Evolutionary conservation across 352 stramenopile species (phyloP).

Genomic region (Pythium rishiriense): DNA sequence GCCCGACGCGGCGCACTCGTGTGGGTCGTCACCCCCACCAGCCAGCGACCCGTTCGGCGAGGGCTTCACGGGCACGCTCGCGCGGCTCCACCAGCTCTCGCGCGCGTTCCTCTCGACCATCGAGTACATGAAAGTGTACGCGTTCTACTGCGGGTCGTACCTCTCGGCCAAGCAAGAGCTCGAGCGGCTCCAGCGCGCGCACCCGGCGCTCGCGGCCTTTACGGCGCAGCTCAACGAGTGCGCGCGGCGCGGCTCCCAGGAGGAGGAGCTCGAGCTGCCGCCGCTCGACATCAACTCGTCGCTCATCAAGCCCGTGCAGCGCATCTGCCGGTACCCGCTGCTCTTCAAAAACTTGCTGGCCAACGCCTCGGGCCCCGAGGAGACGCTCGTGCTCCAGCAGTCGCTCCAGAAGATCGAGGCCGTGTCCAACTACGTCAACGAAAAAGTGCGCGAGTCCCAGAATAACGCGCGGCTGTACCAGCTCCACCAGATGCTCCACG

Average conservation of each 20-base stretch:
- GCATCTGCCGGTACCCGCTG: constrained; percentile 68
- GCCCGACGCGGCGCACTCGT: neutral
- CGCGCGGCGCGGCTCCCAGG: constrained; percentile 18
- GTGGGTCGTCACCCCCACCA: neutral
- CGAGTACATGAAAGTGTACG: constrained; percentile 75
- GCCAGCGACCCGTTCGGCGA: constrained; percentile 19
- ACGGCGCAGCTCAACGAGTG: constrained; percentile 29
- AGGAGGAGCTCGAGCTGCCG: constrained; percentile 7
- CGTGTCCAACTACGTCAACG: constrained; percentile 61
- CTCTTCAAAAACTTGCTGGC: constrained; percentile 51
- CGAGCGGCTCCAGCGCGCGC: constrained; percentile 34
- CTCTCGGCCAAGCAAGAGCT: constrained; percentile 49
- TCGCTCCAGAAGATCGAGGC: constrained; percentile 45
- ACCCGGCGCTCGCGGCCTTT: constrained; percentile 26
- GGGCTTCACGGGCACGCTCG: constrained; percentile 25
- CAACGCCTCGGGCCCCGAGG: constrained; percentile 33
- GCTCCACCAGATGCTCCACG: constrained; percentile 44
- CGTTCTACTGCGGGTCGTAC: constrained; percentile 62
- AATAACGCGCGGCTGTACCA: constrained; percentile 56
- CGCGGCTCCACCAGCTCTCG: constrained; percentile 21
- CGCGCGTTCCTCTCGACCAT: constrained; percentile 44
- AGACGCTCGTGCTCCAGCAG: constrained; percentile 36
- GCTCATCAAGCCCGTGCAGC: constrained; percentile 74
- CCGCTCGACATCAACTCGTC: constrained; percentile 50
- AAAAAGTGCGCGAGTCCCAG: constrained; percentile 59